Percentiles rank a stretch among this genome's conserved stretches.
These are phyloP conservation scores for Trichoderma semiorbis DNA, from an alignment of 2,329 filamentous ascomycete species.

Conservation along the genomic window DNA sequence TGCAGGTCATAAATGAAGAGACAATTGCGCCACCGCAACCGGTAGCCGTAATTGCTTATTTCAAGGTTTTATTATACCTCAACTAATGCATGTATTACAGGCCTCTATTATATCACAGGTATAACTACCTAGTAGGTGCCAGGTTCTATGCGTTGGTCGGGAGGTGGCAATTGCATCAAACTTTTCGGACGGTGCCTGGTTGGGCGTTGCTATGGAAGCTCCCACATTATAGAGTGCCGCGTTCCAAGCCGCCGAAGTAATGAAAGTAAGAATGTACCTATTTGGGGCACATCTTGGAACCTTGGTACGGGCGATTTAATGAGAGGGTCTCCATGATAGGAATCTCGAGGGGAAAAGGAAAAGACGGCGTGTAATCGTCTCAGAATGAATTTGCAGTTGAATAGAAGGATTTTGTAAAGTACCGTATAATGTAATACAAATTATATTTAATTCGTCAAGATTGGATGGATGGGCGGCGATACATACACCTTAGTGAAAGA, in stretches of 20 bases:
- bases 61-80: background rate
- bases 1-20: background rate
- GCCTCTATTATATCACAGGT: no score
- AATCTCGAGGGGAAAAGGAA: background rate
- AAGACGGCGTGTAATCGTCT: background rate
- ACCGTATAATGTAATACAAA: no score
- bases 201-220: background rate
- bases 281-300: background rate
- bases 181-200: background rate
- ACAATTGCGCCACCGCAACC: background rate
- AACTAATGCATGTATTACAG: background rate
- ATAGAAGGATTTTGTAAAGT: background rate
- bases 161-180: background rate
- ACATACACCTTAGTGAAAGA: background rate
- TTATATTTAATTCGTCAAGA: background rate
- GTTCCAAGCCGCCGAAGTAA: background rate
- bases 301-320: background rate
- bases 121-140: background rate
- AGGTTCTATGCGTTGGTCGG: background rate
- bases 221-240: background rate
- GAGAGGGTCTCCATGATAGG: background rate
- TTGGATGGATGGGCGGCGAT: background rate
- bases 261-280: background rate
- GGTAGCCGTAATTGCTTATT: background rate
- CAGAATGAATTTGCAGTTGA: no score